phyloP scores from a whole-genome alignment of 2,329 filamentous ascomycete genomes.

The Fusarium longipes region DNA sequence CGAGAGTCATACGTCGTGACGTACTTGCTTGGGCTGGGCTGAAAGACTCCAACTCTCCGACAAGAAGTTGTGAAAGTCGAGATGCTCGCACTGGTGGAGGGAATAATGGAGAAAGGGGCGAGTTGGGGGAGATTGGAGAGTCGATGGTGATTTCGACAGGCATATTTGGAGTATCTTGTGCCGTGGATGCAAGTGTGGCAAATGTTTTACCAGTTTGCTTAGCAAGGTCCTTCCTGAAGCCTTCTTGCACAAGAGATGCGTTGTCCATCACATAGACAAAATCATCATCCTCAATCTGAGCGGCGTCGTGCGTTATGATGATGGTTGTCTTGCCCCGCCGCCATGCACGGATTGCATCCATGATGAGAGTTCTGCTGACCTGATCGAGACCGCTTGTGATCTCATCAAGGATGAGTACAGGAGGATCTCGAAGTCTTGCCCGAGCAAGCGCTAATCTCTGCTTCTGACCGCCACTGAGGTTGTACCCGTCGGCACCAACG shows the following conservation, averaged over 20 bases:
- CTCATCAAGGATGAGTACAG: constrained; percentile 88
- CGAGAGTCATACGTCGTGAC: constrained; percentile 38
- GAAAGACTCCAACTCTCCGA: constrained; percentile 35
- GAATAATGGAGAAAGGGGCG: constrained; percentile 17
- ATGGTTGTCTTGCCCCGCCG: constrained; percentile 85
- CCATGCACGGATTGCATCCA: constrained; percentile 82
- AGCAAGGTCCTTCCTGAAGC: constrained; percentile 68
- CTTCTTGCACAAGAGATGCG: constrained; percentile 75
- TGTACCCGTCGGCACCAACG: constrained; percentile 75
- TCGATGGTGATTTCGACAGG: constrained; percentile 28
- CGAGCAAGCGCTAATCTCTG: constrained; percentile 85
- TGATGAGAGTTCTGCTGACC: constrained; percentile 73
- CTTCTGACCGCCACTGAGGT: constrained; percentile 85
- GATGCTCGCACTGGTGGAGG: constrained; percentile 22
- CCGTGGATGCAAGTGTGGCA: constrained; percentile 52
- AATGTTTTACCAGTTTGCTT: constrained; percentile 59
- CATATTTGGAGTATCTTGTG: not conserved
- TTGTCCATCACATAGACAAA: constrained; percentile 84
- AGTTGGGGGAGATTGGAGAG: constrained; percentile 20
- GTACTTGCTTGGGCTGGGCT: constrained; percentile 16
- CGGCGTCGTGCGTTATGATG: constrained; percentile 90
- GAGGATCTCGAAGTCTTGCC: constrained; percentile 79
- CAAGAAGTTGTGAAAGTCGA: constrained; percentile 32
- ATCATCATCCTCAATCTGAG: constrained; percentile 77
- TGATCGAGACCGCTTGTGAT: constrained; percentile 87